phyloP scores from a whole-genome alignment of 2,329 filamentous ascomycete species.

The Ciborinia camelliae region DNA sequence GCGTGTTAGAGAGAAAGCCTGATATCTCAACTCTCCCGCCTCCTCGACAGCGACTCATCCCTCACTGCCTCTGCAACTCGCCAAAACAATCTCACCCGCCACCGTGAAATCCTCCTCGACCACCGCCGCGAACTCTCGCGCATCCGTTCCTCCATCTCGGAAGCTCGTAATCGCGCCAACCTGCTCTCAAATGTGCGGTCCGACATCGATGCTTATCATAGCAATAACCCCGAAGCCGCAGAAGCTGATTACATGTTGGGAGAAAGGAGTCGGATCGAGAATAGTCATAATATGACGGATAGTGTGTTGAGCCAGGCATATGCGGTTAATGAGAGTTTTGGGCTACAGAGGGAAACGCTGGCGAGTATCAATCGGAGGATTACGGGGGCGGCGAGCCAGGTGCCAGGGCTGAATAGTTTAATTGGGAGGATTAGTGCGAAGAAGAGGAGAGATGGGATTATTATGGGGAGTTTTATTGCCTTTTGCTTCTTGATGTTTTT shows the following conservation, averaged over 20 bases:
- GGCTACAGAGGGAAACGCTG: slow-evolving; percentile 80
- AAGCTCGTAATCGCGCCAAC: slow-evolving; percentile 83
- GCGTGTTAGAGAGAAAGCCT: slow-evolving; percentile 69
- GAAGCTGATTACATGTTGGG: slow-evolving; percentile 98
- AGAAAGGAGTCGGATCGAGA: slow-evolving; percentile 80
- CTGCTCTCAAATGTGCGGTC: slow-evolving; percentile 85
- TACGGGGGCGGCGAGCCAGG: slow-evolving; percentile 80
- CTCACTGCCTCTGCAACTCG: slow-evolving; percentile 91
- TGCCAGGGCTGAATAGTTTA: slow-evolving; percentile 88
- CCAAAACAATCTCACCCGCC: slow-evolving; percentile 89
- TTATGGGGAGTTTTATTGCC: slow-evolving; percentile 86
- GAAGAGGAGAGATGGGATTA: slow-evolving; percentile 91
- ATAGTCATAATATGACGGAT: slow-evolving; percentile 85
- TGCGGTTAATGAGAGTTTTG: slow-evolving; percentile 90
- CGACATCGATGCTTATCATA: slow-evolving; percentile 87
- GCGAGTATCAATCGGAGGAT: slow-evolving; percentile 88
- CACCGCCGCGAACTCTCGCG: slow-evolving; percentile 80
- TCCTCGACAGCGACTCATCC: slow-evolving; percentile 87
- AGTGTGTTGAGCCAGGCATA: slow-evolving; percentile 92
- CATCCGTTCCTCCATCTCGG: slow-evolving; percentile 67
- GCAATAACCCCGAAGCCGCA: slow-evolving; percentile 73
- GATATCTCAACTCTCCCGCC: slow-evolving; percentile 76
- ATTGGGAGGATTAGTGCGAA: slow-evolving; percentile 92
- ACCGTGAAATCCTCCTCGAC: slow-evolving; percentile 84
- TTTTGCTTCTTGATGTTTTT: slow-evolving; percentile 86